A percentile compares a stretch with the other conserved stretches of the same genome.
Evolutionary conservation across 805 yeast genomes (phyloP).

Genomic region (Candida namnaoensis): DNA sequence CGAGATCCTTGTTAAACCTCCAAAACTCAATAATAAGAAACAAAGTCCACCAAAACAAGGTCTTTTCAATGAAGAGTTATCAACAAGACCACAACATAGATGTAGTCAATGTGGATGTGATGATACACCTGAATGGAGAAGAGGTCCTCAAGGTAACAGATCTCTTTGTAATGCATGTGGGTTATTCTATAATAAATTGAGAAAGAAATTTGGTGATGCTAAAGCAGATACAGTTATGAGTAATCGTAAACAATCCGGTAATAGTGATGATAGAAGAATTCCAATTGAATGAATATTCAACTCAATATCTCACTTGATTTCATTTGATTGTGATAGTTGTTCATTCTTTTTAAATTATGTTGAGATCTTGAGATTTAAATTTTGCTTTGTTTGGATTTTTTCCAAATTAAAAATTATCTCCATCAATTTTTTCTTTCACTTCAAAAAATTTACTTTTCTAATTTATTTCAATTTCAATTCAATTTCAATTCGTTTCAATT

Average conservation of each 20-base stretch:
- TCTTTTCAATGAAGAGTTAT: constrained; percentile 9
- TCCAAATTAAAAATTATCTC: too few relatives aligned
- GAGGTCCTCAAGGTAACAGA: constrained; percentile 78
- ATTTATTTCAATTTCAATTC: too few relatives aligned
- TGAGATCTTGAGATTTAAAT: too few relatives aligned
- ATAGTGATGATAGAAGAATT: constrained; percentile 19
- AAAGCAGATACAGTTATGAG: constrained; percentile 17
- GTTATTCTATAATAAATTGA: constrained; percentile 55
- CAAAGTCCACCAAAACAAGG: constrained; percentile 2
- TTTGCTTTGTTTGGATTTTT: too few relatives aligned
- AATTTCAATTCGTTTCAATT: too few relatives aligned
- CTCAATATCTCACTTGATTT: too few relatives aligned
- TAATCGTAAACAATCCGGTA: constrained; percentile 13
- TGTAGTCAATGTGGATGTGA: constrained; percentile 69
- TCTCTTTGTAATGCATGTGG: constrained; percentile 94
- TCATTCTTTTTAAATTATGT: too few relatives aligned
- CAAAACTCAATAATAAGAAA: constrained; percentile 3
- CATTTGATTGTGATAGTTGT: too few relatives aligned
- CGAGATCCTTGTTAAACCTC: constrained; percentile 10
- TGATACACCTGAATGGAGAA: constrained; percentile 89
- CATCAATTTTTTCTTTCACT: too few relatives aligned
- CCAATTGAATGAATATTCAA: constrained; percentile 10
- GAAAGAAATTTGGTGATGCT: constrained; percentile 35
- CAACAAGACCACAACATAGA: constrained; percentile 7
- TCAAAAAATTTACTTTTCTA: too few relatives aligned